Base-by-base conservation (phyloP, 768 basidiomycete genomes). In the Agaricus subrufescens region DNA sequence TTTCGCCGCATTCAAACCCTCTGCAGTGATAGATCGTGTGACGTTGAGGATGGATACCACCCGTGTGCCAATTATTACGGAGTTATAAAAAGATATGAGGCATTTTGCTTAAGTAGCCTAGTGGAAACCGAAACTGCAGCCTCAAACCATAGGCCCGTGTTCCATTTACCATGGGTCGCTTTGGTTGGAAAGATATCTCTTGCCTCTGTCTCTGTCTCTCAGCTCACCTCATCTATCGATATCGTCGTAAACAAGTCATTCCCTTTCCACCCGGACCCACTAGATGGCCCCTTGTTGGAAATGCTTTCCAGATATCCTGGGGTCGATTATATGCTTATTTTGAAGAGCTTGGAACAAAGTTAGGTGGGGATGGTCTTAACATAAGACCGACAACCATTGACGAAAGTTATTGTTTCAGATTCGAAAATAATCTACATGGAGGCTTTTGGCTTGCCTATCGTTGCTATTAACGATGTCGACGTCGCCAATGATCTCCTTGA, bases 401-500 rank as follows among this genome's bases (percentile, higher is more conserved):
- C 19, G 19, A 19, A 19, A 19, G 19, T 19, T 19, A 19, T 19
- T 19, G 19, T 19, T 47, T 29, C 25, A 60, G 59, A 50, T n/a
- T 60, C 59, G 11, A 79, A 83, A 52, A 62, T 85, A 39, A 76
- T 85, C 1, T 81, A 79, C 59, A 67, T 84, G 15, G 75, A 73
- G 51, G 72, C 78, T 12, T 63, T 84, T 3, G 80, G 82, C 30
- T 75, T 74, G 56, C 71, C 75, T 30, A 50, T 71, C 8, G 52
- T 71, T 8, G 64, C 70, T 47, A 58, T 71, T 5, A 83, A 82
- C 62, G 73, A 76, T 3, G 63, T 71, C 19, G 60, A 75, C 40
- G 67, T 71, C 1, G 75, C 76, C 1, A 68, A 69, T 42, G 83
- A 85, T 30, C 74, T 85, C 1, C 78, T 86, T 43, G 83, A 85